These are phyloP conservation scores for Spironucleus salmonicida DNA, from an alignment of 208 protist genomes.

Conservation along the genomic window DNA sequence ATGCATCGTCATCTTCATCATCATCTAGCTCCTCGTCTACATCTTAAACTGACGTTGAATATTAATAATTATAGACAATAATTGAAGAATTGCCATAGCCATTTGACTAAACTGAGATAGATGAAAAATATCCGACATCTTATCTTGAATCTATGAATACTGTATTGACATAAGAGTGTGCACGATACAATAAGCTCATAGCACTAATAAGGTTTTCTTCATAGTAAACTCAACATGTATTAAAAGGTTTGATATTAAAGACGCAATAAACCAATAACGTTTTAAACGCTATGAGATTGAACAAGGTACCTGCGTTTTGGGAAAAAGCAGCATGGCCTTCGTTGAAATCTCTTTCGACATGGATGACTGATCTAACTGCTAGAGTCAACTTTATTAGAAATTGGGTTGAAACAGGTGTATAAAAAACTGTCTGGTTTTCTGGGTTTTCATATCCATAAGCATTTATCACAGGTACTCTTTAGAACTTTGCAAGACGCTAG, in stretches of 20 bases:
- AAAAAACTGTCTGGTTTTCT: slow-evolving; percentile 15
- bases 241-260: slow-evolving; percentile 55
- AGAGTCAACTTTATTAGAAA: neutral
- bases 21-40: slow-evolving; percentile 70
- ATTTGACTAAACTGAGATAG: slow-evolving; percentile 39
- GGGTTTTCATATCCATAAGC: slow-evolving; percentile 21
- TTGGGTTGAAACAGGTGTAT: neutral
- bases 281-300: neutral
- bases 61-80: slow-evolving; percentile 31
- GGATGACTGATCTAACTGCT: neutral
- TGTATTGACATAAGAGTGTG: slow-evolving; percentile 87
- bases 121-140: slow-evolving; percentile 66
- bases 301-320: slow-evolving; percentile 10
- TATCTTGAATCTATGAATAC: slow-evolving; percentile 94
- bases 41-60: neutral
- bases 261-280: slow-evolving; percentile 2
- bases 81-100: slow-evolving; percentile 58
- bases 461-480: slow-evolving; percentile 16
- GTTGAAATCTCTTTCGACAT: neutral
- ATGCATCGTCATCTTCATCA: slow-evolving; percentile 57
- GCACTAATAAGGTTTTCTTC: slow-evolving; percentile 65
- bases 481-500: neutral
- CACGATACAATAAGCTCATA: slow-evolving; percentile 78
- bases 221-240: slow-evolving; percentile 71
- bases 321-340: neutral